Conservation (phyloP, 495 filamentous ascomycete species). For the Penicillium roqueforti region DNA sequence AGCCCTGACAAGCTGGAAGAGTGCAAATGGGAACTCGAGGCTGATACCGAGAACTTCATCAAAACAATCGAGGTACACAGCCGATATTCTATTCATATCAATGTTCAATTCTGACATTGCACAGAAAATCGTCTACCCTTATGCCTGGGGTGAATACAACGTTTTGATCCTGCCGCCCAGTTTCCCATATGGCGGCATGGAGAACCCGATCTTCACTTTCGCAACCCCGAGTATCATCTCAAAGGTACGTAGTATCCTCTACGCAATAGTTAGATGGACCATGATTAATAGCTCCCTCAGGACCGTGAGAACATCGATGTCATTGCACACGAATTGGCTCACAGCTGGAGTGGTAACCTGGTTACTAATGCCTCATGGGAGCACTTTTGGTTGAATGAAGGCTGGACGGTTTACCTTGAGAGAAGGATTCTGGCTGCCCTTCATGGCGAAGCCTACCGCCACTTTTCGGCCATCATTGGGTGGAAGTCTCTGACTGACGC, state of each 20-base stretch:
- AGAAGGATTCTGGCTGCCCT: conserved; percentile 50
- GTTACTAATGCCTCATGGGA: conserved; percentile 92
- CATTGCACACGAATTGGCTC: conserved; percentile 89
- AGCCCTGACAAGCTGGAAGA: conserved; percentile 79
- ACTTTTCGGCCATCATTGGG: conserved; percentile 86
- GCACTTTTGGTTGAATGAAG: conserved; percentile 97
- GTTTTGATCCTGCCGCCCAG: conserved; percentile 84
- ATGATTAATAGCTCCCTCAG: conserved; percentile 15
- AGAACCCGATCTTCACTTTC: conserved; percentile 92
- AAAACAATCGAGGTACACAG: conserved; percentile 66
- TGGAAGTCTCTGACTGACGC: conserved; percentile 64
- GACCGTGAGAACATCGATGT: conserved; percentile 94
- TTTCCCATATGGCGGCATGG: conserved; percentile 90
- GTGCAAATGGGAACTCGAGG: conserved; percentile 86
- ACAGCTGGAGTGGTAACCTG: conserved; percentile 91
- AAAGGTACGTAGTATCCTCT: conserved; percentile 40
- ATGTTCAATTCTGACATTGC: neutral
- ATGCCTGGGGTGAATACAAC: conserved; percentile 93
- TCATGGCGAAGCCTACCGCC: conserved; percentile 78
- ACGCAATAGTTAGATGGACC: neutral
- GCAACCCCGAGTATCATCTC: conserved; percentile 89
- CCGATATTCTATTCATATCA: neutral
- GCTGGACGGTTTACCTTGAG: conserved; percentile 94
- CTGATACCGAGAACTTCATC: conserved; percentile 86
- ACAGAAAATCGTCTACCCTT: conserved; percentile 74